Evolutionary conservation across 495 filamentous ascomycete species (phyloP).

Genomic region (Cladorrhinum samala): DNA sequence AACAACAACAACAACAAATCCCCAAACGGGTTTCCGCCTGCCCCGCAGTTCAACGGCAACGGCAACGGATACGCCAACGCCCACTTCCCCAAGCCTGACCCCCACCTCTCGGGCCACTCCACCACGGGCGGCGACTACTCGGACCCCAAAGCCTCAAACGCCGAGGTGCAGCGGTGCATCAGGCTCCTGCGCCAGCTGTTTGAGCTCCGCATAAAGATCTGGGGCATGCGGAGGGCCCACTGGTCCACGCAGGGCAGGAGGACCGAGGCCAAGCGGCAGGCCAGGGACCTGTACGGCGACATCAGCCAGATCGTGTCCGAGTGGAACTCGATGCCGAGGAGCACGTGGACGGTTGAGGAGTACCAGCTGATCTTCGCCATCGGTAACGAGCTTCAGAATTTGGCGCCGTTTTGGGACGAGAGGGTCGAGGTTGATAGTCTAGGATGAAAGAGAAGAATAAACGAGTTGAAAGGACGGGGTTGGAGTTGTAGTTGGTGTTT

Average conservation of each 20-base stretch:
- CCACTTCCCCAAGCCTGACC: neutral
- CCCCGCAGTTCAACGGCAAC: too few relatives aligned
- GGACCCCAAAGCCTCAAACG: constrained; percentile 4
- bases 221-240: constrained; percentile 9
- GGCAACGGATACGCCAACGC: too few relatives aligned
- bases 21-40: neutral
- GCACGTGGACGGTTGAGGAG: constrained; percentile 14
- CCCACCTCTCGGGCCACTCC: neutral
- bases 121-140: neutral
- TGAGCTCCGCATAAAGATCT: constrained; percentile 12
- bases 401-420: constrained; percentile 2
- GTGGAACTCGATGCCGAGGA: constrained; percentile 4
- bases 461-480: too few relatives aligned
- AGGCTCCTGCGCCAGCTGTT: constrained; percentile 11
- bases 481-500: neutral
- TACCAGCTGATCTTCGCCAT: constrained; percentile 5
- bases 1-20: neutral
- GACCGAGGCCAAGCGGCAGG: constrained; percentile 3
- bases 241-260: neutral
- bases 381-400: neutral
- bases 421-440: neutral
- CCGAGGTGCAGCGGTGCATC: constrained; percentile 16
- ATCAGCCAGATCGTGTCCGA: constrained; percentile 10
- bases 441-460: too few relatives aligned
- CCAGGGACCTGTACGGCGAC: constrained; percentile 8